phyloP scores from a whole-genome alignment of 805 yeast species.

The Candida endomychidarum region DNA sequence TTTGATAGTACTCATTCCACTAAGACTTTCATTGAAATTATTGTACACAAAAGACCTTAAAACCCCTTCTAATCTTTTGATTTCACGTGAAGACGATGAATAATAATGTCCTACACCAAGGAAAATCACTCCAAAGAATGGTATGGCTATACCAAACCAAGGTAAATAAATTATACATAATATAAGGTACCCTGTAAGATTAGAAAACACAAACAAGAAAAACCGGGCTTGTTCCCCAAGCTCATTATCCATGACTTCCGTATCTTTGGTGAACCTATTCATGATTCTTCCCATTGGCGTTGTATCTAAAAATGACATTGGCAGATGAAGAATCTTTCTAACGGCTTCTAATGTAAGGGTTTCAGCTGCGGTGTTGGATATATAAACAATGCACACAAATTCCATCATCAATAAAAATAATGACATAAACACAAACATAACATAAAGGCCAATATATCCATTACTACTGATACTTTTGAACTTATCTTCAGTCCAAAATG shows the following conservation, averaged over 20 bases:
- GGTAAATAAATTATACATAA: constrained; percentile 39
- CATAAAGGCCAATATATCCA: constrained; percentile 72
- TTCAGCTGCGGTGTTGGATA: constrained; percentile 53
- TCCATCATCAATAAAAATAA: constrained; percentile 43
- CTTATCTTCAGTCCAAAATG: constrained; percentile 71
- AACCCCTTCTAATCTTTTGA: constrained; percentile 39
- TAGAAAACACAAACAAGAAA: constrained; percentile 54
- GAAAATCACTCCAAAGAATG: constrained; percentile 27
- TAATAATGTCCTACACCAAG: constrained; percentile 31
- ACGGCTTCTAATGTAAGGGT: constrained; percentile 63
- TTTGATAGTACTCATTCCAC: constrained; percentile 37
- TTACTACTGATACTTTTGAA: constrained; percentile 47
- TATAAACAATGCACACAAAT: constrained; percentile 46
- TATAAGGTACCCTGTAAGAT: constrained; percentile 56
- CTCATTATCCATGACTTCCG: constrained; percentile 80
- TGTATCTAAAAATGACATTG: constrained; percentile 79
- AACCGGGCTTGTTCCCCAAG: constrained; percentile 66
- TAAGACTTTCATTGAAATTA: constrained; percentile 37
- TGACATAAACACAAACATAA: constrained; percentile 55
- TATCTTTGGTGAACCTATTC: constrained; percentile 85
- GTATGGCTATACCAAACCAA: constrained; percentile 41
- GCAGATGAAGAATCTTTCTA: constrained; percentile 62
- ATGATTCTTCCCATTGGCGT: constrained; percentile 86
- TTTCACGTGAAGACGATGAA: constrained; percentile 39
- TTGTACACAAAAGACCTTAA: constrained; percentile 40